phyloP scores from a whole-genome alignment of 2,329 filamentous ascomycete species.

The Pseudocercospora cruenta region DNA sequence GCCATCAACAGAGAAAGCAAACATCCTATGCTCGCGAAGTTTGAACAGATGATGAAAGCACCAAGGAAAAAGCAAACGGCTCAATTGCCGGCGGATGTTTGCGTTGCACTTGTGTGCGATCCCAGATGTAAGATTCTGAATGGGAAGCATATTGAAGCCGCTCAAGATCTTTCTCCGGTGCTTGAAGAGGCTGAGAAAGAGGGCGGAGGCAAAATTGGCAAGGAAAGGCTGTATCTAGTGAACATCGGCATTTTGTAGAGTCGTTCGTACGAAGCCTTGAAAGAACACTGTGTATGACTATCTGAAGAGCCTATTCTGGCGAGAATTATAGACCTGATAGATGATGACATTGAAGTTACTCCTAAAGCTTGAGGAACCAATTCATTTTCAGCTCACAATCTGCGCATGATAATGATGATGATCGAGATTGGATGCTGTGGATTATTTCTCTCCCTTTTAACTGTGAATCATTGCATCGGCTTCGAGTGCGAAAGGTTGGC shows the following conservation, averaged over 20 bases:
- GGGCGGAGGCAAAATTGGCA: background rate
- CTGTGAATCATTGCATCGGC: too few relatives aligned
- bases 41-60: background rate
- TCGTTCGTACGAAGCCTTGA: background rate
- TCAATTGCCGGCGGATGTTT: background rate
- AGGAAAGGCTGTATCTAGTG: background rate
- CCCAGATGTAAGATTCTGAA: background rate
- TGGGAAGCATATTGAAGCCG: background rate
- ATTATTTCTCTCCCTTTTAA: too few relatives aligned
- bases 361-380: too few relatives aligned
- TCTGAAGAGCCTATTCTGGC: background rate
- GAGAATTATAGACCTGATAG: background rate
- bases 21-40: background rate
- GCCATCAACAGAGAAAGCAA: constrained; percentile 21
- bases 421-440: too few relatives aligned
- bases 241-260: background rate
- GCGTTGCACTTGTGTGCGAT: background rate
- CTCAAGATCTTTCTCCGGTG: background rate
- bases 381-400: too few relatives aligned
- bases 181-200: constrained; percentile 1
- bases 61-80: background rate
- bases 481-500: too few relatives aligned
- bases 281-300: background rate
- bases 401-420: too few relatives aligned
- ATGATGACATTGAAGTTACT: background rate